Evolutionary conservation across 2,329 filamentous ascomycete genomes (phyloP).

Genomic region (Nemania sp.): DNA sequence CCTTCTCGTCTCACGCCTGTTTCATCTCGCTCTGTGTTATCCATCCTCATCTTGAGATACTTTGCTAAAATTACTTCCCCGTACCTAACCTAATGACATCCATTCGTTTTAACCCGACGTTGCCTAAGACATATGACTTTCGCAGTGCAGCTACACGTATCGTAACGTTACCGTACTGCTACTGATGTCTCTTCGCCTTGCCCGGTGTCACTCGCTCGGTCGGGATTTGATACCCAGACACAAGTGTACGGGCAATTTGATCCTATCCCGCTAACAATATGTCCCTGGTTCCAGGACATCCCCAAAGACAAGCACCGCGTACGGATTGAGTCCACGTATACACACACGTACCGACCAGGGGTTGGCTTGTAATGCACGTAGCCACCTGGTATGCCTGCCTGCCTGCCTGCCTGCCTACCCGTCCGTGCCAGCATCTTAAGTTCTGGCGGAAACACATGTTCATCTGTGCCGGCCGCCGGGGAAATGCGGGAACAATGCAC

Average conservation of each 20-base stretch:
- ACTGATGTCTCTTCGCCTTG: neutral
- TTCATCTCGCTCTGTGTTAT: slow-evolving; percentile 12
- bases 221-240: slow-evolving; percentile 11
- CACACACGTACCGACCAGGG: neutral
- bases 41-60: neutral
- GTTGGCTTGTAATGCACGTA: slow-evolving; percentile 13
- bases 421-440: slow-evolving; percentile 6
- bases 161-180: slow-evolving; percentile 18
- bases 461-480: slow-evolving; percentile 3
- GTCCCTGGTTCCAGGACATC: neutral
- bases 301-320: neutral
- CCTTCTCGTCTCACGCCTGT: neutral
- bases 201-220: neutral
- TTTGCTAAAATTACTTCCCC: slow-evolving; percentile 1
- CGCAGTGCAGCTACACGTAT: neutral
- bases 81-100: slow-evolving; percentile 24
- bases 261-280: neutral
- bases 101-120: neutral
- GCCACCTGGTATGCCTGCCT: neutral
- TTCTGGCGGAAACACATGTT: neutral
- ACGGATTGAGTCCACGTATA: slow-evolving; percentile 1
- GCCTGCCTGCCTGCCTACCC: slow-evolving; percentile 13
- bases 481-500: neutral
- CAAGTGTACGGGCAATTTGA: neutral
- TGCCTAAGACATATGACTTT: slow-evolving; percentile 6